Evolutionary conservation across 2,329 filamentous ascomycete genomes (phyloP).

Genomic region (Triangularia setosa): DNA sequence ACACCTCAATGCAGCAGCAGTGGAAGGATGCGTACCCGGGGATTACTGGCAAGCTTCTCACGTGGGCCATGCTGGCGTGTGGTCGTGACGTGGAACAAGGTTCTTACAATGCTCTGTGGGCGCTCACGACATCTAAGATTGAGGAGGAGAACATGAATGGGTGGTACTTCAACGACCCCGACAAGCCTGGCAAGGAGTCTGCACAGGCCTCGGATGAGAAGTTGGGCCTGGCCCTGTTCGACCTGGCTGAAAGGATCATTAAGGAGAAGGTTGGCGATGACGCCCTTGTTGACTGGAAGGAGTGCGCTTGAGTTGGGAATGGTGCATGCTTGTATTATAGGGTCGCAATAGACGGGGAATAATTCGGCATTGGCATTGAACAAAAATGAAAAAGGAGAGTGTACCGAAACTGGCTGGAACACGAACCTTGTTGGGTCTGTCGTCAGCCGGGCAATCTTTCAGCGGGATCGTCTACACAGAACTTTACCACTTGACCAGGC

Average conservation of each 20-base stretch:
- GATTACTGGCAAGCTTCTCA: slow-evolving; percentile 36
- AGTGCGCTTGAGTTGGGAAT: slow-evolving; percentile 18
- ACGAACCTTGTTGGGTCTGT: too few species aligned
- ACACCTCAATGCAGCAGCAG: slow-evolving; percentile 42
- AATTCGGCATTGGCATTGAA: not conserved
- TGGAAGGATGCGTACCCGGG: slow-evolving; percentile 45
- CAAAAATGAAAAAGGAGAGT: too few species aligned
- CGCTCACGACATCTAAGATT: slow-evolving; percentile 38
- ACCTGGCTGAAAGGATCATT: slow-evolving; percentile 37
- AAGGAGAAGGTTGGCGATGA: slow-evolving; percentile 39
- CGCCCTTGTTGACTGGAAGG: slow-evolving; percentile 35
- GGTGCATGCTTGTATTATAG: not conserved
- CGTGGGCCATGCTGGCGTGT: slow-evolving; percentile 32
- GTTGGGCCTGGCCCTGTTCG: slow-evolving; percentile 38
- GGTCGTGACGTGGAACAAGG: slow-evolving; percentile 40
- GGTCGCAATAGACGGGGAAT: not conserved
- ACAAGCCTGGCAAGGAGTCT: slow-evolving; percentile 36
- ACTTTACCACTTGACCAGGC: too few species aligned
- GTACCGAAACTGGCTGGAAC: too few species aligned
- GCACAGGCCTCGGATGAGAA: slow-evolving; percentile 36
- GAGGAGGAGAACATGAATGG: slow-evolving; percentile 42
- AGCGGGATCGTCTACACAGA: too few species aligned
- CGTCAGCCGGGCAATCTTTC: too few species aligned
- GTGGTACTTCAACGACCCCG: slow-evolving; percentile 39
- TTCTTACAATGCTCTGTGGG: slow-evolving; percentile 41